Evolutionary conservation across 805 yeast genomes (phyloP).

Genomic region (Yarrowia porcina): DNA sequence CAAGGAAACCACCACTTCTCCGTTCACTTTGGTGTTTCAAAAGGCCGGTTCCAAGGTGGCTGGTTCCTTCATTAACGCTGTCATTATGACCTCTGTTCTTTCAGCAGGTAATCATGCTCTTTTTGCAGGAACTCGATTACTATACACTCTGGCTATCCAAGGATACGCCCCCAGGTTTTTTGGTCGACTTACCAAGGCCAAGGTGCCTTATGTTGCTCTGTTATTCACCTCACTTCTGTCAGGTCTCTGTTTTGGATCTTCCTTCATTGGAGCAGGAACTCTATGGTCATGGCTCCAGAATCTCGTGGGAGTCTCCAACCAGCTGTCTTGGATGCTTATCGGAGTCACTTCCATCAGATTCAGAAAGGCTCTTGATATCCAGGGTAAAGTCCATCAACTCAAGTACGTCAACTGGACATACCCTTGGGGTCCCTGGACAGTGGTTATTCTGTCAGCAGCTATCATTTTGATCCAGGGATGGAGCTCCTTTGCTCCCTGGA

Average conservation of each 20-base stretch:
- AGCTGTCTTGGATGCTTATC: constrained; percentile 60
- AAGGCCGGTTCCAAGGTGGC: constrained; percentile 46
- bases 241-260: constrained; percentile 59
- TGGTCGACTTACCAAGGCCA: constrained; percentile 47
- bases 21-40: constrained; percentile 45
- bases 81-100: constrained; percentile 57
- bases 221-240: constrained; percentile 51
- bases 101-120: constrained; percentile 66
- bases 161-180: constrained; percentile 58
- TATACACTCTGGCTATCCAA: constrained; percentile 57
- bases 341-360: constrained; percentile 54
- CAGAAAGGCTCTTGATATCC: constrained; percentile 44
- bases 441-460: constrained; percentile 46
- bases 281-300: constrained; percentile 53
- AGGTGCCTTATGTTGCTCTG: constrained; percentile 51
- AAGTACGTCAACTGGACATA: constrained; percentile 49
- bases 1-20: constrained; percentile 46
- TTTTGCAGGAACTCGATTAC: constrained; percentile 61
- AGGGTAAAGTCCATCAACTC: constrained; percentile 44
- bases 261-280: constrained; percentile 52
- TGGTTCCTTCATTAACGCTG: constrained; percentile 54
- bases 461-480: constrained; percentile 62
- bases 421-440: constrained; percentile 52
- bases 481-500: constrained; percentile 65
- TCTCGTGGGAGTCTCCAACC: constrained; percentile 61